Evolutionary conservation across 306 rosid genomes (phyloP).

Genomic region (Dryas alaskensis): DNA sequence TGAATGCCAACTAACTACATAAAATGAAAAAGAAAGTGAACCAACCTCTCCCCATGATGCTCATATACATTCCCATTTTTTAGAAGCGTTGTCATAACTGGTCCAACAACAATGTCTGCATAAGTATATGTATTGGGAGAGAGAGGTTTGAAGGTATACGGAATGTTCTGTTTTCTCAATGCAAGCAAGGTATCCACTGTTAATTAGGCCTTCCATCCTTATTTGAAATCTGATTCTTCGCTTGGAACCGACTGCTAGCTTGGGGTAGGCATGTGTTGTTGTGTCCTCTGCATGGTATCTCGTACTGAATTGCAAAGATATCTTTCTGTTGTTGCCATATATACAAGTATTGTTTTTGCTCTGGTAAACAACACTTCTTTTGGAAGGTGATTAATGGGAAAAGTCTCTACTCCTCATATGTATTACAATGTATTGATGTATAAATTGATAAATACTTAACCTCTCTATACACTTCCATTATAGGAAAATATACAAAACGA

Average conservation of each 20-base stretch:
- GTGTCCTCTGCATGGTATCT: neutral
- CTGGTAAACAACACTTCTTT: neutral
- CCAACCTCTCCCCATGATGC: conserved; percentile 48
- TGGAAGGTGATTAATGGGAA: neutral
- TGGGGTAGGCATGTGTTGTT: conserved; percentile 10
- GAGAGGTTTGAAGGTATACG: conserved; percentile 4
- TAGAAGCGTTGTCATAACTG: neutral
- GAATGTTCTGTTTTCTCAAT: conserved; percentile 21
- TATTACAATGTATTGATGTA: neutral
- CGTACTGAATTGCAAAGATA: neutral
- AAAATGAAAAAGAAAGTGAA: neutral
- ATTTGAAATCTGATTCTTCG: conserved; percentile 33
- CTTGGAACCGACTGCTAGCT: conserved; percentile 34
- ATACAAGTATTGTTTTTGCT: neutral
- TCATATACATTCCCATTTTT: conserved; percentile 51
- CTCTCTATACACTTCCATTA: neutral
- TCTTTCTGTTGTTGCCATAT: neutral
- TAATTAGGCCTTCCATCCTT: neutral
- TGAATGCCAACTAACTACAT: neutral
- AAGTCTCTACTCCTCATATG: neutral
- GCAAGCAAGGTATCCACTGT: conserved; percentile 46
- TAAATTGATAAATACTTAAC: neutral
- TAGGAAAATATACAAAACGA: no score
- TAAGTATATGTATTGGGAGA: conserved; percentile 10
- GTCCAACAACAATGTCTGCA: conserved; percentile 1